Conservation (phyloP, 1,284 basidiomycete species). For the Heterobasidion irregulare region DNA sequence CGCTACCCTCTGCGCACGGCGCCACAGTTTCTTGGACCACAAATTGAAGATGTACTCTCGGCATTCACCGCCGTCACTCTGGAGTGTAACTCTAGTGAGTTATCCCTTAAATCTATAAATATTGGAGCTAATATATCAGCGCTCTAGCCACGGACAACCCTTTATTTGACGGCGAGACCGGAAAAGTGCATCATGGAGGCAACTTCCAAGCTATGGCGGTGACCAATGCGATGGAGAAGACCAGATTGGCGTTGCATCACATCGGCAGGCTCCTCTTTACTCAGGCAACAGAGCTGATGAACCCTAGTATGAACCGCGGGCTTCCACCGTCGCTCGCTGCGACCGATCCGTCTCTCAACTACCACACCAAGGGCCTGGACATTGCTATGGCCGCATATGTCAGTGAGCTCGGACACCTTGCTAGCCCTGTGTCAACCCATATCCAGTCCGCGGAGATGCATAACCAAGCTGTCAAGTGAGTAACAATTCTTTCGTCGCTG, state of each 20-base stretch:
- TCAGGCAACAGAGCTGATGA: slow-evolving; percentile 78
- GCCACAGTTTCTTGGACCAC: slow-evolving; percentile 83
- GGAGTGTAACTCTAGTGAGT: slow-evolving; percentile 83
- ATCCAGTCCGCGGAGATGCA: slow-evolving; percentile 85
- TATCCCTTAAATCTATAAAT: slow-evolving; percentile 9
- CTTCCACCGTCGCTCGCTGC: slow-evolving; percentile 77
- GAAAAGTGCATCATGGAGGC: slow-evolving; percentile 71
- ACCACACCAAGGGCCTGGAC: slow-evolving; percentile 80
- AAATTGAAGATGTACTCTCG: slow-evolving; percentile 72
- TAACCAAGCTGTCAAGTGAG: slow-evolving; percentile 80
- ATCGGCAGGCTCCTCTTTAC: slow-evolving; percentile 80
- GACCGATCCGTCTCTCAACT: slow-evolving; percentile 76
- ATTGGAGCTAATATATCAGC: background rate
- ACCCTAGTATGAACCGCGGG: slow-evolving; percentile 77
- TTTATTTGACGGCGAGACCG: slow-evolving; percentile 59
- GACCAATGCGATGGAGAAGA: slow-evolving; percentile 85
- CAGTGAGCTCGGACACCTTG: slow-evolving; percentile 75
- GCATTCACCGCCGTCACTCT: slow-evolving; percentile 57
- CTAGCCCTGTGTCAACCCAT: slow-evolving; percentile 79
- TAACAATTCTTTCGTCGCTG: background rate
- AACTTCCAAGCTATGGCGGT: slow-evolving; percentile 87
- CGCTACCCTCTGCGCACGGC: slow-evolving; percentile 73
- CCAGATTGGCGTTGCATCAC: slow-evolving; percentile 72
- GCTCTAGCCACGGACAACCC: slow-evolving; percentile 66
- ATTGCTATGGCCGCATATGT: slow-evolving; percentile 79